These are phyloP conservation scores for Exophiala xenobiotica DNA, from an alignment of 2,329 filamentous ascomycete species.

Conservation along the genomic window DNA sequence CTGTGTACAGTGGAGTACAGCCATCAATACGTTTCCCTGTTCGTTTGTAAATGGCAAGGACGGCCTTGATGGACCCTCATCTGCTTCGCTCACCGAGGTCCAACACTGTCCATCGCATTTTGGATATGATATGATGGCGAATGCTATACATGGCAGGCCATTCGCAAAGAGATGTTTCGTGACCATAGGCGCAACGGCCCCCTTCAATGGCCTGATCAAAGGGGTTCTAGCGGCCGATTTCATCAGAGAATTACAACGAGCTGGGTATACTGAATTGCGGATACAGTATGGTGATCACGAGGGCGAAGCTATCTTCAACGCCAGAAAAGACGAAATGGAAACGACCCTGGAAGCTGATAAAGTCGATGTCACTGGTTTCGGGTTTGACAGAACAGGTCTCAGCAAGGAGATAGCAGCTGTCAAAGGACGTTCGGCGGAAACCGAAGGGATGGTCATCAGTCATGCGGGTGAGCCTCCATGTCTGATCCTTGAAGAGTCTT, in stretches of 20 bases:
- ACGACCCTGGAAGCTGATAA: conserved; percentile 35
- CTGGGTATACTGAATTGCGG: conserved; percentile 68
- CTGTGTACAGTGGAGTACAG: background rate
- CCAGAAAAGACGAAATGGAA: conserved; percentile 26
- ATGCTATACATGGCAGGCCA: background rate
- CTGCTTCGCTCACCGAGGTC: background rate
- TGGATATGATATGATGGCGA: conserved; percentile 12
- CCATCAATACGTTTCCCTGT: background rate
- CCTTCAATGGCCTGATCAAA: conserved; percentile 70
- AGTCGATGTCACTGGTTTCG: conserved; percentile 61
- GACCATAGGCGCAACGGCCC: conserved; percentile 87
- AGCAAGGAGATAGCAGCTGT: conserved; percentile 57
- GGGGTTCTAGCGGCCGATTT: conserved; percentile 64
- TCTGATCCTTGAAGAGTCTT: too few relatives aligned
- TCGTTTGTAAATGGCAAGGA: too few relatives aligned
- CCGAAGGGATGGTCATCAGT: conserved; percentile 71
- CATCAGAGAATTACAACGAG: conserved; percentile 57
- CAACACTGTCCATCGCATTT: background rate
- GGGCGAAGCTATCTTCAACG: conserved; percentile 55
- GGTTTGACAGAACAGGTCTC: conserved; percentile 63
- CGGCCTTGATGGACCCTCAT: too few relatives aligned
- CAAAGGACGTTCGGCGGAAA: conserved; percentile 43
- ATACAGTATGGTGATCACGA: conserved; percentile 76
- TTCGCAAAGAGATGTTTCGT: conserved; percentile 65
- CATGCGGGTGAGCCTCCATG: conserved; percentile 89